Conservation (phyloP, 805 yeast species). For the Candida nemodendra region DNA sequence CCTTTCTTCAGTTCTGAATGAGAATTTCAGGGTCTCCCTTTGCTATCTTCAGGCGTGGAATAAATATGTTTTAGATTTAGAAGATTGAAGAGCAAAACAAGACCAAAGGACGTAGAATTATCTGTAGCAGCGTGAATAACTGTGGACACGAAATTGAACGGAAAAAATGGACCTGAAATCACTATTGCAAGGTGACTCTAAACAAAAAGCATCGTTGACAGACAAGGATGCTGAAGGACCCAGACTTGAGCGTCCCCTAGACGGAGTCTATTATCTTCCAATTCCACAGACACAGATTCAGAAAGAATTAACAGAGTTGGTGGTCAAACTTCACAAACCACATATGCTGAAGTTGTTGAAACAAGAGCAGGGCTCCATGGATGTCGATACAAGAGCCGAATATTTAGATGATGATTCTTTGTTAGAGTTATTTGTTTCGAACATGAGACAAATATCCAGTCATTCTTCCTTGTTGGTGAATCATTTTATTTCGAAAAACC, state of each 20-base stretch:
- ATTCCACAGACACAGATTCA: constrained; percentile 44
- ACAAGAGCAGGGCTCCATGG: constrained; percentile 1
- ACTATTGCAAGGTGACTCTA: constrained; percentile 5
- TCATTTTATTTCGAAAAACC: constrained; percentile 72
- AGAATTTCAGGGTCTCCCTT: too few relatives aligned
- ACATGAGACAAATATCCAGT: constrained; percentile 49
- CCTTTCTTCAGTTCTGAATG: too few relatives aligned
- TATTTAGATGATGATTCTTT: constrained; percentile 31
- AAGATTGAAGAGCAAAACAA: too few relatives aligned
- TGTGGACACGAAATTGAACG: too few relatives aligned
- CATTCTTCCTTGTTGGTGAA: constrained; percentile 75
- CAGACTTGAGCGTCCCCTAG: constrained; percentile 10
- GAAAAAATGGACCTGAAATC: constrained; percentile 9
- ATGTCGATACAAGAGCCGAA: constrained; percentile 7
- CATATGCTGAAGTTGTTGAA: constrained; percentile 18
- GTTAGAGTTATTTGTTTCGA: constrained; percentile 43
- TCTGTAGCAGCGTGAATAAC: too few relatives aligned
- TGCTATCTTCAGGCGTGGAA: too few relatives aligned
- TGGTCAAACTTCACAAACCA: constrained; percentile 41
- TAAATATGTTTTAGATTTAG: too few relatives aligned
- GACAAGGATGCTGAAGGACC: too few relatives aligned
- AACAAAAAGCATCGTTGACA: too few relatives aligned
- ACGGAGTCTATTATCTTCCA: constrained; percentile 36
- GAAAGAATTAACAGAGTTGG: constrained; percentile 41
- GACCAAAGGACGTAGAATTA: too few relatives aligned